phyloP scores from a whole-genome alignment of 2,329 filamentous ascomycete genomes.

The Verticillium tricorpus region DNA sequence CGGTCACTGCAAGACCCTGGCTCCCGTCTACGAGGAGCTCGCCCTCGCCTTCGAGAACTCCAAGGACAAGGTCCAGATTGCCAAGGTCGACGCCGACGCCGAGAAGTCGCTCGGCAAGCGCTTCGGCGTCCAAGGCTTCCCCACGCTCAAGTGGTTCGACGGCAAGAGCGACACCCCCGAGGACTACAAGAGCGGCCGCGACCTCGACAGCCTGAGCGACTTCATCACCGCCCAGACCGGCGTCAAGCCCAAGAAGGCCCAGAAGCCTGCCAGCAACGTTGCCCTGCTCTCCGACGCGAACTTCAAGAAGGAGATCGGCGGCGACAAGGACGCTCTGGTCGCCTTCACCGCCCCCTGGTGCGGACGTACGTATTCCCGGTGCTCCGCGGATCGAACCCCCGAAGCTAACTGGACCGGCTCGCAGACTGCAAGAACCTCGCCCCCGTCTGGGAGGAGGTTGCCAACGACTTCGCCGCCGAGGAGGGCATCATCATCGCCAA shows the following conservation, averaged over 20 bases:
- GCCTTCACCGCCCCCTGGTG: constrained; percentile 99
- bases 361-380: constrained; percentile 67
- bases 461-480: constrained; percentile 75
- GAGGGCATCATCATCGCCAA: constrained; percentile 82
- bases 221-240: constrained; percentile 89
- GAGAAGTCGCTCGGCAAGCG: constrained; percentile 79
- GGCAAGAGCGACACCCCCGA: constrained; percentile 82
- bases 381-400: constrained; percentile 12
- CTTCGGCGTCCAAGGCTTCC: constrained; percentile 90
- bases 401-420: neutral
- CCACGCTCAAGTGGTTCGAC: constrained; percentile 96
- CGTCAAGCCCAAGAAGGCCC: constrained; percentile 72
- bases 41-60: constrained; percentile 68
- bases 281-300: constrained; percentile 73
- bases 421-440: constrained; percentile 95
- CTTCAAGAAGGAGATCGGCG: constrained; percentile 74
- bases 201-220: constrained; percentile 75
- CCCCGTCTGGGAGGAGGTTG: constrained; percentile 84
- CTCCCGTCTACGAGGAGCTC: constrained; percentile 91
- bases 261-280: constrained; percentile 68
- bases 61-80: constrained; percentile 73
- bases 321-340: constrained; percentile 85
- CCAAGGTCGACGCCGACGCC: constrained; percentile 92
- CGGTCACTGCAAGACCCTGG: constrained; percentile 97
- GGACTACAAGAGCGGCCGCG: constrained; percentile 83